These are phyloP conservation scores for Pythium vanterpoolii DNA, from an alignment of 352 stramenopile genomes.

Conservation along the genomic window DNA sequence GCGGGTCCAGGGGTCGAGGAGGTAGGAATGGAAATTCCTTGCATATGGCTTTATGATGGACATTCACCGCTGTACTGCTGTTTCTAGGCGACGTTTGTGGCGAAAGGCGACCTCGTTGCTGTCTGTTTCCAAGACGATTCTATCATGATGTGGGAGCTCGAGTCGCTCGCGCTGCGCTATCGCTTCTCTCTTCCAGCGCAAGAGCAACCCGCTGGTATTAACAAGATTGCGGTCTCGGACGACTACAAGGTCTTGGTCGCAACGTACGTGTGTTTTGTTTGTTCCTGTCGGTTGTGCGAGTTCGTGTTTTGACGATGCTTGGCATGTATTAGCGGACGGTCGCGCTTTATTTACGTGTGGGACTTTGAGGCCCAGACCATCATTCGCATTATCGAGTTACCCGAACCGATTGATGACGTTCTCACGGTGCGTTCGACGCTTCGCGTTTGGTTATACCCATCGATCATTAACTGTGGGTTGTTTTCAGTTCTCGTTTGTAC, in stretches of 20 bases:
- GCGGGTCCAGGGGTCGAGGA: conserved; percentile 63
- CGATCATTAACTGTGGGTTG: not conserved
- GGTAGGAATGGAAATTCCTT: not conserved
- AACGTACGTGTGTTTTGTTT: conserved; percentile 36
- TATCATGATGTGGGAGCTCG: conserved; percentile 87
- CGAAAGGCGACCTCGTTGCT: conserved; percentile 56
- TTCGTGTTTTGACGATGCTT: not conserved
- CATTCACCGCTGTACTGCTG: too few species aligned
- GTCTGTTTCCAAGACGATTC: conserved; percentile 82
- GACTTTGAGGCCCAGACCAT: conserved; percentile 82
- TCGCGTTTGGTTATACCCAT: not conserved
- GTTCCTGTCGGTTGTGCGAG: not conserved
- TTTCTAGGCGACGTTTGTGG: conserved; percentile 53
- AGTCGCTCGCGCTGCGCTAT: conserved; percentile 66
- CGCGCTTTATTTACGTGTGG: conserved; percentile 83
- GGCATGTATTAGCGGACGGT: conserved; percentile 38
- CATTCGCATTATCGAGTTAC: conserved; percentile 82
- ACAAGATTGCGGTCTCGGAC: conserved; percentile 71
- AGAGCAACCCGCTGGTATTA: conserved; percentile 54
- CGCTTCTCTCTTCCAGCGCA: conserved; percentile 64
- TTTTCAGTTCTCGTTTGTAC: conserved; percentile 63
- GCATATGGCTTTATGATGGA: not conserved
- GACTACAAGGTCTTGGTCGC: conserved; percentile 75
- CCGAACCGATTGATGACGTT: conserved; percentile 64
- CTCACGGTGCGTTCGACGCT: conserved; percentile 35